phyloP scores from a whole-genome alignment of 441 rosid genomes.

The Aquilaria agallochum region DNA sequence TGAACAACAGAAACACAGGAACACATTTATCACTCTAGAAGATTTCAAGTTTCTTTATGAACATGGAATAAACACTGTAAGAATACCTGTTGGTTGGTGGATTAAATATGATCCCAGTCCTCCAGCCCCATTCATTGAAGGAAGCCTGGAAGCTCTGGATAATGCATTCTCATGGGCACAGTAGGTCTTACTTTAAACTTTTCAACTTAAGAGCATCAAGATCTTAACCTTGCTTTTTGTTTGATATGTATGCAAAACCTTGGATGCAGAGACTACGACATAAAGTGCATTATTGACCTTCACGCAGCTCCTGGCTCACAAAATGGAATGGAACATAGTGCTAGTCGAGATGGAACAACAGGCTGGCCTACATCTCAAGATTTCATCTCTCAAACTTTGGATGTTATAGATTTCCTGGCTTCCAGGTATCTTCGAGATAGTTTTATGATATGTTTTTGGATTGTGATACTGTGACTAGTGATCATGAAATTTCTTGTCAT shows the following conservation, averaged over 20 bases:
- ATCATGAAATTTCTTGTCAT: not conserved
- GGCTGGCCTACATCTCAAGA: conserved; percentile 58
- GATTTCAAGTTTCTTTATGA: conserved; percentile 57
- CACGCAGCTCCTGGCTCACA: conserved; percentile 91
- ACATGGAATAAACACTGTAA: conserved; percentile 65
- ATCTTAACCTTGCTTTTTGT: conserved; percentile 5
- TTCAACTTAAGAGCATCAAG: not conserved
- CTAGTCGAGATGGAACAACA: conserved; percentile 62
- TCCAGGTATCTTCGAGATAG: conserved; percentile 39
- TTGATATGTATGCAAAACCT: conserved; percentile 15
- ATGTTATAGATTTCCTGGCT: conserved; percentile 66
- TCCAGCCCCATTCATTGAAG: conserved; percentile 66
- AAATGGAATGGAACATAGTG: conserved; percentile 83
- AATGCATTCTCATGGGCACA: conserved; percentile 72
- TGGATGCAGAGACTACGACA: conserved; percentile 52
- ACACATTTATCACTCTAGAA: conserved; percentile 47
- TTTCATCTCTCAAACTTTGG: conserved; percentile 48
- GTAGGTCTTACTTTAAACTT: conserved; percentile 37
- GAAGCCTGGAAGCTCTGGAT: conserved; percentile 65
- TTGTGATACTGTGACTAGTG: not conserved
- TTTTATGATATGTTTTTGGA: conserved; percentile 1
- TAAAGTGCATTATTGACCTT: conserved; percentile 77
- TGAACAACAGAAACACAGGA: conserved; percentile 56
- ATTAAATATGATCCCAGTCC: conserved; percentile 73
- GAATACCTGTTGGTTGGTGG: conserved; percentile 92